Evolutionary conservation across 371 early-diverging fungal species (phyloP).

Genomic region (Mucor ambiguus): DNA sequence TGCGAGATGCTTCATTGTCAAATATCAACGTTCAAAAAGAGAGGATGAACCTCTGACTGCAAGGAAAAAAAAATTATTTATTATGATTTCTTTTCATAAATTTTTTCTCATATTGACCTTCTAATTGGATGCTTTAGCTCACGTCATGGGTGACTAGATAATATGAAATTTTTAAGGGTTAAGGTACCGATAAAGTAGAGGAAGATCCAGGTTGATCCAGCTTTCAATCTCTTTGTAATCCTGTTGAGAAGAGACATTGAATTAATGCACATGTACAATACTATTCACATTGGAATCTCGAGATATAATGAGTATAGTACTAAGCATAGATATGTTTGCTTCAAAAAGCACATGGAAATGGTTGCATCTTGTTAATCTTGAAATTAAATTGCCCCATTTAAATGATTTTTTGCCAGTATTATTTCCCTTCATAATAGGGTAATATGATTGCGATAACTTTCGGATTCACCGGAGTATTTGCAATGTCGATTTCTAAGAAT

Average conservation of each 20-base stretch:
- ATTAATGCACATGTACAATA: neutral
- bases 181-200: neutral
- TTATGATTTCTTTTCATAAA: constrained; percentile 11
- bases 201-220: neutral
- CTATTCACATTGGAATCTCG: neutral
- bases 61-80: constrained; percentile 29
- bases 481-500: no score
- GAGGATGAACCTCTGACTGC: constrained; percentile 26
- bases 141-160: constrained; percentile 1
- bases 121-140: neutral
- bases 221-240: neutral
- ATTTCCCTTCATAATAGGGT: no score
- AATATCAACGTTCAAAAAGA: constrained; percentile 31
- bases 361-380: no score
- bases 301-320: no score
- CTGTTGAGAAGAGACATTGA: neutral
- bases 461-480: no score
- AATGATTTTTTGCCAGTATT: no score
- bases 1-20: constrained; percentile 90
- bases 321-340: no score
- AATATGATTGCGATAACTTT: no score
- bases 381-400: no score
- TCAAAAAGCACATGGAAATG: no score
- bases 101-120: constrained; percentile 6
- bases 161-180: neutral